phyloP scores from a whole-genome alignment of 1,139 yeast genomes.

The Kodamaea fungicola region DNA sequence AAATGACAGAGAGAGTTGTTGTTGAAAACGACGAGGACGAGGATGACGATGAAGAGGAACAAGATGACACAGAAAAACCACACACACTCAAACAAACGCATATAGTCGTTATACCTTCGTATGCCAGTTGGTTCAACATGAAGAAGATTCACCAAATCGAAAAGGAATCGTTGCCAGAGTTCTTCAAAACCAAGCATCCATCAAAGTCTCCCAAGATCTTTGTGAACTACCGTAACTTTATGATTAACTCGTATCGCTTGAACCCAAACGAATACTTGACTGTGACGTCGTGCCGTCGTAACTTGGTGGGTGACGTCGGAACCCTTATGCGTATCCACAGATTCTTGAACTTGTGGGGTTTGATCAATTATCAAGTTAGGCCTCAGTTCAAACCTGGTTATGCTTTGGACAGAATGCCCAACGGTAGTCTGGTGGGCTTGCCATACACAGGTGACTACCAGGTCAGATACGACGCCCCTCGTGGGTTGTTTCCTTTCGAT shows the following conservation, averaged over 20 bases:
- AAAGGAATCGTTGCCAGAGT: constrained; percentile 82
- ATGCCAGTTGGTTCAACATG: constrained; percentile 87
- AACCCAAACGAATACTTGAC: constrained; percentile 93
- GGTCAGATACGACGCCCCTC: constrained; percentile 81
- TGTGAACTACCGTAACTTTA: constrained; percentile 84
- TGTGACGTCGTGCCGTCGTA: constrained; percentile 91
- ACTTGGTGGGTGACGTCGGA: constrained; percentile 94
- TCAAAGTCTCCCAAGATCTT: constrained; percentile 89
- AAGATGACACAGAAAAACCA: constrained; percentile 5
- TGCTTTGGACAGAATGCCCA: constrained; percentile 55
- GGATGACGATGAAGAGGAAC: constrained; percentile 9
- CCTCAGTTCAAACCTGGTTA: constrained; percentile 66
- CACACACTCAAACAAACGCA: constrained; percentile 61
- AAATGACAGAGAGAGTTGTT: constrained; percentile 1
- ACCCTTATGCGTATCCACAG: constrained; percentile 87
- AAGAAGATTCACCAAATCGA: constrained; percentile 62
- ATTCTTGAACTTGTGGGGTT: constrained; percentile 92
- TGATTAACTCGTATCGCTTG: constrained; percentile 87
- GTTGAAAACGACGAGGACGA: constrained; percentile 1
- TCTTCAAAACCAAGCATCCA: constrained; percentile 69
- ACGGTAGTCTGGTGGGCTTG: constrained; percentile 43
- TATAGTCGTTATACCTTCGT: constrained; percentile 88
- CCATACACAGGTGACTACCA: constrained; percentile 70
- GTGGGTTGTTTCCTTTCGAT: constrained; percentile 93
- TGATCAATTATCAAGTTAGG: constrained; percentile 87